Evolutionary conservation across 495 filamentous ascomycete genomes (phyloP).

Genomic region (Xylaria palmicola): DNA sequence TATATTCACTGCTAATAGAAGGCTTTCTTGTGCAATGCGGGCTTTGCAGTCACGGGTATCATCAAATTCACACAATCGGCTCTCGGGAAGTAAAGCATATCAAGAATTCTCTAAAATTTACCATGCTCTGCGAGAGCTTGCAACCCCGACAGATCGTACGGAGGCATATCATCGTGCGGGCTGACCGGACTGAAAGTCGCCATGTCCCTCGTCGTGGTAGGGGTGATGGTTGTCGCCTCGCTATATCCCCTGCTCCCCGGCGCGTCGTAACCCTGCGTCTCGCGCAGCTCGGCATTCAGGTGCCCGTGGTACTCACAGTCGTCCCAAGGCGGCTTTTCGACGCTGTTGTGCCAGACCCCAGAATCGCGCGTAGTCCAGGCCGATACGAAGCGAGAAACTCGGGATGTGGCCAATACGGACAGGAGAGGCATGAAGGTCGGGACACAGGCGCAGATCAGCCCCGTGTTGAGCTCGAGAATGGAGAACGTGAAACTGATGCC

Average conservation of each 20-base stretch:
- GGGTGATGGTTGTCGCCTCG: not conserved
- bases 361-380: constrained; percentile 23
- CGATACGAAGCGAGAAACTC: constrained; percentile 10
- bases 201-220: not conserved
- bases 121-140: constrained; percentile 7
- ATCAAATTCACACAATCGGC: too few species aligned
- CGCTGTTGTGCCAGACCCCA: constrained; percentile 12
- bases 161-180: not conserved
- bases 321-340: constrained; percentile 18
- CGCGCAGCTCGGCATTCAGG: not conserved
- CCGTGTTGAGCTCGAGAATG: constrained; percentile 45
- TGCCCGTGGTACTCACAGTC: constrained; percentile 5
- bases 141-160: constrained; percentile 8
- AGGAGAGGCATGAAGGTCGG: constrained; percentile 35
- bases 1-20: too few species aligned
- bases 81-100: not conserved
- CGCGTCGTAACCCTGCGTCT: not conserved
- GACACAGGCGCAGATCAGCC: constrained; percentile 41
- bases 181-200: constrained; percentile 7
- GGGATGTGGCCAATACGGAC: constrained; percentile 17
- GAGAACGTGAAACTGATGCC: constrained; percentile 38
- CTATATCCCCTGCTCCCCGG: not conserved
- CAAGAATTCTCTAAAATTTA: not conserved
- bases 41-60: too few species aligned
- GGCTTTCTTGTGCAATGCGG: too few species aligned